Percentiles rank a stretch among this genome's conserved stretches.
Evolutionary conservation across 306 rosid genomes (phyloP).

Genomic region (Cercis canadensis): DNA sequence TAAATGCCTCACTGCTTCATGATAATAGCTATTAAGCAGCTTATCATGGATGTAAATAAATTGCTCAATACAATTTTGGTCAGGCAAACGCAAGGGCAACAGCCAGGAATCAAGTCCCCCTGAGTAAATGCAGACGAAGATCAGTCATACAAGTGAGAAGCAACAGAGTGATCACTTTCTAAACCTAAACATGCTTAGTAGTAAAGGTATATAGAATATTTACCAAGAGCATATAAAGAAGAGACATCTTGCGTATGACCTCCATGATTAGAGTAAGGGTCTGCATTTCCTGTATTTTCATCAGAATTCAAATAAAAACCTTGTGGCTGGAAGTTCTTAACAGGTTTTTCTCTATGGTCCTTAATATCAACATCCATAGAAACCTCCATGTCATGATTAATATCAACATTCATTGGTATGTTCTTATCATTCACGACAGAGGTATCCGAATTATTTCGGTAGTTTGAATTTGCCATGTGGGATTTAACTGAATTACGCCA

Average conservation of each 20-base stretch:
- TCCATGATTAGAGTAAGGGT: constrained; percentile 31
- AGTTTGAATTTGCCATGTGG: constrained; percentile 46
- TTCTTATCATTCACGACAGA: constrained; percentile 62
- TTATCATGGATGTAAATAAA: constrained; percentile 41
- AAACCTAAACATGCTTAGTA: constrained; percentile 26
- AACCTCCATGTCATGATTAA: constrained; percentile 27
- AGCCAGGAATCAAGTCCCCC: constrained; percentile 67
- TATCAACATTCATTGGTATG: constrained; percentile 35
- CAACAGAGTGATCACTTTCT: constrained; percentile 16
- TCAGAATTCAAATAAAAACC: constrained; percentile 56
- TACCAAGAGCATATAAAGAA: constrained; percentile 60
- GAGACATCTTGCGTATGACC: constrained; percentile 46
- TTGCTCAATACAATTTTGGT: constrained; percentile 47
- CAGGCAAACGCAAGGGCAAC: constrained; percentile 72
- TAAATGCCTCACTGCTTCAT: constrained; percentile 64
- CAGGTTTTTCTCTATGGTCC: constrained; percentile 41
- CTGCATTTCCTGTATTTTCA: constrained; percentile 50
- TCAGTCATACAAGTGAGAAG: constrained; percentile 19
- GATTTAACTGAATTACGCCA: constrained; percentile 51
- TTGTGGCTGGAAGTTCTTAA: constrained; percentile 48
- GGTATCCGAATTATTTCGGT: constrained; percentile 53
- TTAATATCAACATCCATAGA: constrained; percentile 43
- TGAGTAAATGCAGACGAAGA: constrained; percentile 45
- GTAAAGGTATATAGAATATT: constrained; percentile 36
- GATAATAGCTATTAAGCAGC: constrained; percentile 55